Base-by-base conservation (phyloP, 1,284 basidiomycete species). In the Trichosporon inkin region DNA sequence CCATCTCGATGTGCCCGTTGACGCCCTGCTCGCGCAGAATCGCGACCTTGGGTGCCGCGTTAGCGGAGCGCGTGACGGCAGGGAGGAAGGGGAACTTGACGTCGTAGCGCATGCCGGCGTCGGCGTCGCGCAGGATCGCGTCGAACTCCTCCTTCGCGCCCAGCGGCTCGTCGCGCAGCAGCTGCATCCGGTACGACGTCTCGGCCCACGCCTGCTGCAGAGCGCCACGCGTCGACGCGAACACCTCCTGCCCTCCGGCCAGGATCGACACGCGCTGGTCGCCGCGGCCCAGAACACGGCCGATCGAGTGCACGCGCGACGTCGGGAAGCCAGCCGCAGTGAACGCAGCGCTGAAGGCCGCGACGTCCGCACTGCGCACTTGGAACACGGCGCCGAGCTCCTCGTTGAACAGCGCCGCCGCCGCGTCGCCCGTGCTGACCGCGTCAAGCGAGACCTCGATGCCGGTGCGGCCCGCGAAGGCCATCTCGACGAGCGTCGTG, bases 1-100 rank as follows among this genome's bases (percentile, higher is more conserved):
- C 96, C 95, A 99, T 98, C 81, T 99, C 95, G 53, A 92, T 82
- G 62, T 99, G 93, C 1, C 96, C 95, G 75, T 99, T 99, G 65
- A 99, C 94, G 68, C 95, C 96, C 77, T 99, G 95, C 77, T 99
- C 95, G 56, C 96, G 88, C 40, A 99, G 83, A 67, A 99, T 93
- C 34, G 93, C 95, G 17, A 99, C 92, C 73, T 86, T 89, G 8
- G 95, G 96, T 1, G 89, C 84, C 37, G 66, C 54, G 65, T 79
- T 19, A 68, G 69, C n/a, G 74, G 77, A 11, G 73, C 65, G 52
- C 28, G 28, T 8, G 13, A 24, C 37, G 38, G 24, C 22, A 60
- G 60, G 82, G 7, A 83, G 69, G 77, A 89, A 93, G 1, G 84
- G 64, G 32, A 70, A 74, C 14, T 70, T 84, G 65, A 93, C 83